Evolutionary conservation across 441 rosid genomes (phyloP).

Genomic region (Omphalea diandra): DNA sequence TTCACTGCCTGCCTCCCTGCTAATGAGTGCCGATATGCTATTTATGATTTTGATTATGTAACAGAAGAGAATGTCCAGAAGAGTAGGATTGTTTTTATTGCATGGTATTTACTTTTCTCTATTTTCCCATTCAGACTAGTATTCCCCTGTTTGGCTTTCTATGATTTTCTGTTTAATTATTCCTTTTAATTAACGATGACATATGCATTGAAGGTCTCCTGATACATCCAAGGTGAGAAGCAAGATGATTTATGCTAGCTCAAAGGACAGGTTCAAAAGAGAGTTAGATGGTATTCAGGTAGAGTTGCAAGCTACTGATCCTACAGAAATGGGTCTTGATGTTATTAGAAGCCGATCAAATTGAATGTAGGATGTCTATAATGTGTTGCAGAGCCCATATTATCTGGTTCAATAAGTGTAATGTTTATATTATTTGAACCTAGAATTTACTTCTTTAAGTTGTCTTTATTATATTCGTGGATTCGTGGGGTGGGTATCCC

Average conservation of each 20-base stretch:
- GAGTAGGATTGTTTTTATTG: slow-evolving; percentile 60
- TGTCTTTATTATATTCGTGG: slow-evolving; percentile 28
- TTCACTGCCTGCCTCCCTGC: slow-evolving; percentile 54
- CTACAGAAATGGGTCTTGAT: slow-evolving; percentile 68
- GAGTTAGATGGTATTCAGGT: slow-evolving; percentile 69
- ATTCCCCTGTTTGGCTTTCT: not conserved
- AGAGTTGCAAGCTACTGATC: slow-evolving; percentile 72
- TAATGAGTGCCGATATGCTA: slow-evolving; percentile 61
- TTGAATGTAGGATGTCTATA: slow-evolving; percentile 26
- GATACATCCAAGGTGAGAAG: slow-evolving; percentile 57
- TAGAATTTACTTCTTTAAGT: slow-evolving; percentile 25
- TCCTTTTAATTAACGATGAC: not conserved
- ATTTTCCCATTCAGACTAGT: not conserved
- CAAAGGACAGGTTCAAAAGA: slow-evolving; percentile 66
- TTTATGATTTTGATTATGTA: slow-evolving; percentile 58
- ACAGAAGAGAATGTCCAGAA: slow-evolving; percentile 58
- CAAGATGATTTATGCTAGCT: slow-evolving; percentile 76
- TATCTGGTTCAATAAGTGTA: slow-evolving; percentile 28
- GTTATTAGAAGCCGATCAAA: slow-evolving; percentile 59
- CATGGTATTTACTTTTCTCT: slow-evolving; percentile 43
- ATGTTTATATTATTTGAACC: slow-evolving; percentile 34
- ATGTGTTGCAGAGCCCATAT: slow-evolving; percentile 26
- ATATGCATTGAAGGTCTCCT: slow-evolving; percentile 47
- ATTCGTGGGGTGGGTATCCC: slow-evolving; percentile 32
- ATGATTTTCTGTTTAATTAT: not conserved